phyloP scores from a whole-genome alignment of 495 filamentous ascomycete genomes.

The Penicillium coprophilum region DNA sequence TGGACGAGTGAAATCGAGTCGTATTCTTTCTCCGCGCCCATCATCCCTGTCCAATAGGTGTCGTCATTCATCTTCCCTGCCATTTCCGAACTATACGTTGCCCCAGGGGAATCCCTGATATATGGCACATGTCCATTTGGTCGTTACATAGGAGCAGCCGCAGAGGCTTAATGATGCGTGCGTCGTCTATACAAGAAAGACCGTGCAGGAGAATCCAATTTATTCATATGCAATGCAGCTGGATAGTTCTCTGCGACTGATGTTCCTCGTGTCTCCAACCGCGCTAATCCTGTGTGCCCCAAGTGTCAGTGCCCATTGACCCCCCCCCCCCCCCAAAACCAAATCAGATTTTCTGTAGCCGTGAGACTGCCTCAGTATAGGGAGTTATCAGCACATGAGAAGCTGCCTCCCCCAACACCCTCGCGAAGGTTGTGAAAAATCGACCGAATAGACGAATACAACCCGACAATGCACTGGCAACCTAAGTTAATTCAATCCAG shows the following conservation, averaged over 20 bases:
- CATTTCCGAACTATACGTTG: background rate
- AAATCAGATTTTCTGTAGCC: background rate
- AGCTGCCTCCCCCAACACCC: constrained; percentile 23
- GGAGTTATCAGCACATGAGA: constrained; percentile 38
- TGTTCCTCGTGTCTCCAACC: background rate
- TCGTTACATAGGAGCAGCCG: background rate
- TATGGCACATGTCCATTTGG: background rate
- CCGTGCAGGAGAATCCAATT: constrained; percentile 1
- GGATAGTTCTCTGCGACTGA: background rate
- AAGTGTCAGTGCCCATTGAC: background rate
- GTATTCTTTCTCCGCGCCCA: background rate
- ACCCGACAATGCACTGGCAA: constrained; percentile 26
- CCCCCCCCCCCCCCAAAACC: background rate
- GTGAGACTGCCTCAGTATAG: constrained; percentile 7
- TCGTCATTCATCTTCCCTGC: background rate
- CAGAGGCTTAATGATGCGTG: background rate
- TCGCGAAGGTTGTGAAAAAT: constrained; percentile 23
- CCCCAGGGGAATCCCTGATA: background rate
- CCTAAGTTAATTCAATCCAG: background rate
- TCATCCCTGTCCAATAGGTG: background rate
- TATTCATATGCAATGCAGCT: constrained; percentile 3
- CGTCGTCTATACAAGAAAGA: background rate
- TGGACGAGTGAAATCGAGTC: no score
- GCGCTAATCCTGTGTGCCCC: background rate
- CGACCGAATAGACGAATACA: constrained; percentile 36